Evolutionary conservation across 2,329 filamentous ascomycete genomes (phyloP), one percentile per base, ranked within the genome.

Genomic region (Daldinia sp.): DNA sequence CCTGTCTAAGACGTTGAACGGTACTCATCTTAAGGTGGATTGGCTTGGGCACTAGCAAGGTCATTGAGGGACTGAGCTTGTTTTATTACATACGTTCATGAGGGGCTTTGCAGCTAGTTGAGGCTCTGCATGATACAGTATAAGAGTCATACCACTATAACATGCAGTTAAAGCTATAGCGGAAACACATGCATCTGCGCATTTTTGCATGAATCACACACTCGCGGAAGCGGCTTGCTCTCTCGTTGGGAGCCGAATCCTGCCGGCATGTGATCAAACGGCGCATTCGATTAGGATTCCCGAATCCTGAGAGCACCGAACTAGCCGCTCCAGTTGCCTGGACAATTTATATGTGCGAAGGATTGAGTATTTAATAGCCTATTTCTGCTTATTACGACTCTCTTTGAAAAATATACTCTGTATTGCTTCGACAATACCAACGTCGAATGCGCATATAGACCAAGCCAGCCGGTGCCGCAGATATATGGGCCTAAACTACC

Each of bases 141-240:
- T 15, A 7, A 8, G 27, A 27, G 27, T 27, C 39, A 27, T 15
- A 45, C 39, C 39, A 27, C 21, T 10, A 27, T 23, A 45, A 45
- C 39, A 21, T 27, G 13, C n/a, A n/a, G n/a, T n/a, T 45, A 6
- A 11, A 50, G 5, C 21, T 51, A 15, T 19, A 35, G 15, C 13
- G 23, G 29, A 51, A 63, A 55, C 59, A 50, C 39, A 60, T 32
- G 59, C 52, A 66, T 58, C 34, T 60, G 45, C 53, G 47, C 63
- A 51, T 51, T 27, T 19, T 25, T 32, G 4, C 23, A 47, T 29
- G 47, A 53, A 41, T 27, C 51, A 41, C 39, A 59, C 54, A 50
- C 58, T 53, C 54, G 30, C 43, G 37, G 23, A 39, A 29, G 55
- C 55, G 63, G 55, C 23, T 9, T 52, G n/a, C 37, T 58, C 15